Percentiles rank a stretch among this genome's conserved stretches.
Conservation (phyloP, 2,329 filamentous ascomycete species). For the Furcasterigmium sp. region DNA sequence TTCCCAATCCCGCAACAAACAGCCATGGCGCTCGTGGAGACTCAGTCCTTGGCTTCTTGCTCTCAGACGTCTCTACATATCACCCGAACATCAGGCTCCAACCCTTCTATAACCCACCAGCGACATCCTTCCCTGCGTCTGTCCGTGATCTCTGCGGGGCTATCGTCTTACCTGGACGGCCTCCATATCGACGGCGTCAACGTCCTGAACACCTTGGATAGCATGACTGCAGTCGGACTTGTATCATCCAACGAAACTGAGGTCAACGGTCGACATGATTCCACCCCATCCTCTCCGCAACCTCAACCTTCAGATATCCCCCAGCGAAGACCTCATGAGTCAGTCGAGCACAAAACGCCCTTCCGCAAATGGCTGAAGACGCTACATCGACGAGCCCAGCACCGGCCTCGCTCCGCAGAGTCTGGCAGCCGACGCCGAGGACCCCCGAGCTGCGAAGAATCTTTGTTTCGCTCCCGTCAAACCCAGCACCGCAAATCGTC, state of each 20-base stretch:
- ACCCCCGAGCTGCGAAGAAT: slow-evolving; percentile 4
- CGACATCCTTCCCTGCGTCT: slow-evolving; percentile 22
- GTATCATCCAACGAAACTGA: slow-evolving; percentile 20
- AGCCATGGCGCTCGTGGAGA: slow-evolving; percentile 26
- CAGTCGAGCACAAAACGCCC: slow-evolving; percentile 28
- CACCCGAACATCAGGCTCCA: slow-evolving; percentile 19
- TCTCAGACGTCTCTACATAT: slow-evolving; percentile 32
- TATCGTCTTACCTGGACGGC: slow-evolving; percentile 17
- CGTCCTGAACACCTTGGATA: slow-evolving; percentile 31
- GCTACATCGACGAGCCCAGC: slow-evolving; percentile 52
- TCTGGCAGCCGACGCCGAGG: slow-evolving; percentile 13
- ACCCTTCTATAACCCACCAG: slow-evolving; percentile 2
- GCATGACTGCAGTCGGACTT: slow-evolving; percentile 33
- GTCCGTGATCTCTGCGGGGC: slow-evolving; percentile 22
- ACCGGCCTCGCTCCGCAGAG: slow-evolving; percentile 22
- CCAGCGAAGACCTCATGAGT: neutral
- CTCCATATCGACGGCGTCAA: slow-evolving; percentile 22
- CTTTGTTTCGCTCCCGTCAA: neutral
- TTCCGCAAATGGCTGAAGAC: slow-evolving; percentile 73
- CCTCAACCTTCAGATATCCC: no score
- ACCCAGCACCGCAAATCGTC: slow-evolving; percentile 53
- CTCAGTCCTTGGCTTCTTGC: slow-evolving; percentile 21
- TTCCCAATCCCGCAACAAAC: slow-evolving; percentile 12
- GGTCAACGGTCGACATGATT: no score
- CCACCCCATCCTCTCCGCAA: no score